Base-by-base conservation (phyloP, 257 asterid species). In the Parsonsia alboflavescens region DNA sequence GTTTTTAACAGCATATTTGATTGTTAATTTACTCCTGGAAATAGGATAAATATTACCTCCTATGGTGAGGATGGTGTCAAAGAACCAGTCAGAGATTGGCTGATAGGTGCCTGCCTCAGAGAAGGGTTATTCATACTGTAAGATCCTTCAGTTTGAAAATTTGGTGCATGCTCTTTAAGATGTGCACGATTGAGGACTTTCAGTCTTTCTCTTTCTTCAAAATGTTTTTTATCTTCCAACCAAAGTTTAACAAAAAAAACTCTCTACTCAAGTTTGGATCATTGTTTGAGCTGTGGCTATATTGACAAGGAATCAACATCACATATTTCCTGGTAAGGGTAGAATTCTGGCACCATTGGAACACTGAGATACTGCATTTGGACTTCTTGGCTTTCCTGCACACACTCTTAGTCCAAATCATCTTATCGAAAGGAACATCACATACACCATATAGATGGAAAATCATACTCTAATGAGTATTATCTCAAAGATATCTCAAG, bases 51-150 rank as follows among this genome's bases (percentile, higher is more conserved):
- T 58, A 74, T 78, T 76, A 92, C 98, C 97, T 94, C 98, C 84
- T 92, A 97, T 48, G 81, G 68, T 61, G 98, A 92, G 61, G 84
- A 75, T 68, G 97, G 97, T 79, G 86, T 79, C 72, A 90, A 79
- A 77, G 77, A 74, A 71, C 99, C 99, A n/a, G 90, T 85, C 81
- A 88, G 89, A 66, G 96, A 80, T 80, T 92, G 96, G 85, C 96
- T 94, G 53, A 88, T 79, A 56, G 96, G 96, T 64, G 96, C 92
- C 77, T 94, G 97, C 79, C 84, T 85, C 72, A 82, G 75, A 74
- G 58, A 74, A 68, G 90, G 84, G 84, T 88, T 89, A 57, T 78
- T 57, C 78, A 82, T 75, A 53, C 48, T 64, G 70, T 62, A 50
- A 73, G 89, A 73, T 73, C 73, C 75, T 62, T 77, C 85, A 68